Evolutionary conservation across 1,284 basidiomycete species (phyloP), one percentile per base, ranked within the genome.

Genomic region (Sanghuangporus weigelae): DNA sequence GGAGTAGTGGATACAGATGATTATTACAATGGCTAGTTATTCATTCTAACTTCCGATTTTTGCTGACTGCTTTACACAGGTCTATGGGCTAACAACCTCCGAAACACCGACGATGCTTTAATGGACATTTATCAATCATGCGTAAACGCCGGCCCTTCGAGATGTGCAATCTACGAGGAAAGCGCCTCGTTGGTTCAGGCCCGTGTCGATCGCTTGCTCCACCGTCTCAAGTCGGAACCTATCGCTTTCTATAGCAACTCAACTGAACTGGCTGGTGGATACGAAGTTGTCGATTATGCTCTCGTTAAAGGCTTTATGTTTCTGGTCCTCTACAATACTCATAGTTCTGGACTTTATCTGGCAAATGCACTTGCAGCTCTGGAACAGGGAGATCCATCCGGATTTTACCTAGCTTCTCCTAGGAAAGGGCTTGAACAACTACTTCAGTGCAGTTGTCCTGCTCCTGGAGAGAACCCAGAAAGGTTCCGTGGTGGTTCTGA

Each of bases 101-200:
- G 62, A n/a, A 66, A 69, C 46, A 67, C 69, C 10, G 70, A 71
- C 35, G 49, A 16, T 2, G 68, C 31, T 2, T 31, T 68, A 10
- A 23, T 26, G 23, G 35, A 60, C 14, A 59, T 70, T 38, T 67
- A 62, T 57, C 39, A 68, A 14, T 57, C 61, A 11, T 71, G 70
- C 54, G 67, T 67, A n/a, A 59, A 63, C 5, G 69, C 67, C 1
- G 69, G 69, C 7, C 68, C 67, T 2, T 19, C 36, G 3, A 44
- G 2, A 12, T 70, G 69, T 46, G 46, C 67, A 8, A 51, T 69
- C 7, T 63, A 67, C 57, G 68, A 70, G 36, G 26, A 62, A 14
- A 67, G 50, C 19, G 59, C 68, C 0, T 19, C 55, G 2, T 26
- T 57, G 14, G 64, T 71, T 54, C 21, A 67, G 12, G 50, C 46